A percentile compares a stretch with the other conserved stretches of the same genome.
phyloP scores from a whole-genome alignment of 139 green algal species.

The Monoraphidium neglectum region DNA sequence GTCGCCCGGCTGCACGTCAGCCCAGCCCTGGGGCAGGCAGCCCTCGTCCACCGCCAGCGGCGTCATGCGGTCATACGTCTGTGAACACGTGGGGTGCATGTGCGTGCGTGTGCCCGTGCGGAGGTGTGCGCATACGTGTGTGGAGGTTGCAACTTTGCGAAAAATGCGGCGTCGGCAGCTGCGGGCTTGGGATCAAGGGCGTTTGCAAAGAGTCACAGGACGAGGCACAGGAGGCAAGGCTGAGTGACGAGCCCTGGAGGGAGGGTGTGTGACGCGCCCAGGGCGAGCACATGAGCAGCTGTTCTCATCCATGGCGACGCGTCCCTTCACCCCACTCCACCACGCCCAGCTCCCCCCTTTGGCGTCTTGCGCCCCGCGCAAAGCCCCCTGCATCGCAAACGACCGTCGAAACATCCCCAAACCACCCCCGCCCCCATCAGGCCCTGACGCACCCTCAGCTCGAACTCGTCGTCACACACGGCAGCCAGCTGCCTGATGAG shows the following conservation, averaged over 20 bases:
- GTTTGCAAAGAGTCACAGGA: neutral
- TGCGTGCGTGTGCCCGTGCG: constrained; percentile 1
- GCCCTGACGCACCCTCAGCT: constrained; percentile 9
- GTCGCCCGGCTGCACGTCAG: constrained; percentile 79
- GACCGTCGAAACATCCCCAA: no score
- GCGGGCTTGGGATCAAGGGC: no score
- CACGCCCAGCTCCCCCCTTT: neutral
- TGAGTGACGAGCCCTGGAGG: neutral
- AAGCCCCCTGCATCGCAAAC: constrained; percentile 35
- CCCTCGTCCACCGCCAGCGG: constrained; percentile 56
- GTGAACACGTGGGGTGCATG: no score
- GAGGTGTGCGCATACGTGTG: neutral
- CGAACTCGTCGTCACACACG: constrained; percentile 69
- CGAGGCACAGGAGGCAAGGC: neutral
- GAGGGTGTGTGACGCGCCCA: neutral
- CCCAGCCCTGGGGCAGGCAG: constrained; percentile 27
- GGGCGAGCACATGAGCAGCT: neutral
- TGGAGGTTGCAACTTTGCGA: neutral
- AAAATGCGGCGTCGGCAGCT: no score
- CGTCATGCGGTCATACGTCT: constrained; percentile 72
- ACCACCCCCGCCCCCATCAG: constrained; percentile 3
- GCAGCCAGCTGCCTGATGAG: constrained; percentile 66
- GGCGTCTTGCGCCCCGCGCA: neutral
- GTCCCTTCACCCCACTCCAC: neutral
- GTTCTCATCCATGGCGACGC: neutral